A percentile compares a stretch with the other conserved stretches of the same genome.
These are phyloP conservation scores for Fusarium tjaetaba DNA, from an alignment of 2,329 filamentous ascomycete species.

Conservation along the genomic window DNA sequence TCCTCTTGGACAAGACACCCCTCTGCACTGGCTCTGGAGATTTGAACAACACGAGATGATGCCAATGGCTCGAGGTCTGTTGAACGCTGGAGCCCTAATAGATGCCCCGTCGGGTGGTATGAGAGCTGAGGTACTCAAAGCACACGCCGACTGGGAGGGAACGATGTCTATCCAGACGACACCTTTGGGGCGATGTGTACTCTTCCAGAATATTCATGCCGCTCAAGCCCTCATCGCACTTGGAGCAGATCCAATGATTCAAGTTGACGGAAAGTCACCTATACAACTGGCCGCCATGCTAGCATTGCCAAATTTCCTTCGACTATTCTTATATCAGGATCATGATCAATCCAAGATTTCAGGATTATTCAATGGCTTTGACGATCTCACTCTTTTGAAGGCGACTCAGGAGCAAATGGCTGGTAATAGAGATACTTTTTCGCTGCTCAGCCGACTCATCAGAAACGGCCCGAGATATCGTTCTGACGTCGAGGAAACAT, in stretches of 20 bases:
- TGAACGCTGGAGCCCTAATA: neutral
- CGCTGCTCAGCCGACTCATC: neutral
- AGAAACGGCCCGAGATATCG: neutral
- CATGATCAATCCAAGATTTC: rapidly evolving
- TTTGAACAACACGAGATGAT: neutral
- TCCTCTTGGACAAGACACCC: neutral
- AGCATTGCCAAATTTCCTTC: neutral
- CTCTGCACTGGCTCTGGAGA: neutral
- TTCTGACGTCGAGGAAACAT: neutral
- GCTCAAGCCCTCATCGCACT: neutral
- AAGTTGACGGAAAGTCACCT: neutral
- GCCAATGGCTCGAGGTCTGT: neutral
- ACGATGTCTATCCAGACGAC: neutral
- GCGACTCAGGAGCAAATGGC: neutral
- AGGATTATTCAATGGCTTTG: neutral
- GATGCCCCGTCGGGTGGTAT: neutral
- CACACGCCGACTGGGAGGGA: neutral
- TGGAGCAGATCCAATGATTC: neutral
- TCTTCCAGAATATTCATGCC: neutral
- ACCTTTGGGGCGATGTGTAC: neutral
- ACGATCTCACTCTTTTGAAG: neutral
- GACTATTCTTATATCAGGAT: neutral
- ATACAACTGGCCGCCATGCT: neutral
- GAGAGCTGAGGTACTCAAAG: neutral
- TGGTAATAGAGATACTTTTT: neutral